Evolutionary conservation across 352 stramenopile genomes (phyloP).

Genomic region (Phytophthora pistaciae): DNA sequence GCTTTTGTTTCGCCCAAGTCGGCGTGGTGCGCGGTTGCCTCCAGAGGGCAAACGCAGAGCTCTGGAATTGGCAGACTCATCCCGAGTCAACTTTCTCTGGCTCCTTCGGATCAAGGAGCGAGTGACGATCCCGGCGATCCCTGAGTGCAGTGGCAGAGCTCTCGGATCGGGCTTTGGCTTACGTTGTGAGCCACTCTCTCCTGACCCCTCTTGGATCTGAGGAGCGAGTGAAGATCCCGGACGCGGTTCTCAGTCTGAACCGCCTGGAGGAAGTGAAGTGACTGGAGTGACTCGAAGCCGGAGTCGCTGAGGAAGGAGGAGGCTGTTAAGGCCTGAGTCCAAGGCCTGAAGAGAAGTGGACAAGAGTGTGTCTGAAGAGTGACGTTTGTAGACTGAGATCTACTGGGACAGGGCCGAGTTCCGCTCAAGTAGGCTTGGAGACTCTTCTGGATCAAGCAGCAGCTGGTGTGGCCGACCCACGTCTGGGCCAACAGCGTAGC

Average conservation of each 20-base stretch:
- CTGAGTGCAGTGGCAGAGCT: too few species aligned
- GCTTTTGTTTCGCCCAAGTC: not conserved
- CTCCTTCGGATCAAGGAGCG: not conserved
- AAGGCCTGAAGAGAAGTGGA: not conserved
- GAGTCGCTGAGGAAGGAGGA: not conserved
- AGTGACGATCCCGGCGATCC: not conserved
- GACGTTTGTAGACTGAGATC: not conserved
- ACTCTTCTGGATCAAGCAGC: not conserved
- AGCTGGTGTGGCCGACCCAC: too few species aligned
- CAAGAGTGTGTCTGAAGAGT: not conserved
- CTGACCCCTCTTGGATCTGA: too few species aligned
- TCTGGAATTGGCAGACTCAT: not conserved
- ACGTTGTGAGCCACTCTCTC: too few species aligned
- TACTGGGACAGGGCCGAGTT: not conserved
- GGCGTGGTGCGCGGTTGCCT: not conserved
- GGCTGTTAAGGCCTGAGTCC: not conserved
- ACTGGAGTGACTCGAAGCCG: not conserved
- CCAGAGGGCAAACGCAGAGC: not conserved
- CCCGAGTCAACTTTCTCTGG: not conserved
- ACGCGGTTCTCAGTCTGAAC: not conserved
- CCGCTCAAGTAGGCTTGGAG: not conserved
- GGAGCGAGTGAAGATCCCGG: not conserved
- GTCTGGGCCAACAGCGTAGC: too few species aligned
- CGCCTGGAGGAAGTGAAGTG: constrained; percentile 1
- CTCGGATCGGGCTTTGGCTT: too few species aligned